Base-by-base conservation (phyloP, 1,284 basidiomycete species). In the Moniliella sp. region DNA sequence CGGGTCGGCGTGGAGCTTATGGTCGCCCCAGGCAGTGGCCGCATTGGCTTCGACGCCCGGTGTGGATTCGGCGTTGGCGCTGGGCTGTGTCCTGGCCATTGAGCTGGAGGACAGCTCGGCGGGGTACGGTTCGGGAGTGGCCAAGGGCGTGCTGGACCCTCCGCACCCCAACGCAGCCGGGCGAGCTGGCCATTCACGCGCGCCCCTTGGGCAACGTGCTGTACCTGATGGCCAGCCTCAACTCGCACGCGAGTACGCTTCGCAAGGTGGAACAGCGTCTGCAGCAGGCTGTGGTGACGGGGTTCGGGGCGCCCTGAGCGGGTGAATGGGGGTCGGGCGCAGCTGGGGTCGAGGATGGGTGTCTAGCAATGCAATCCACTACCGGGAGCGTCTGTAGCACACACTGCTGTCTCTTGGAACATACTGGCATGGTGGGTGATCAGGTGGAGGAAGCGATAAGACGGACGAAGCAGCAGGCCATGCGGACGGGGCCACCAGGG, bases 1-100 rank as follows among this genome's bases (percentile, higher is more conserved):
- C n/a, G n/a, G n/a, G n/a, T n/a, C n/a, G n/a, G n/a, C n/a, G 2
- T 93, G 82, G 81, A 84, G 80, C 48, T 71, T 93, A 51, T 97
- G 88, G 88, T 71, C 73, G 43, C 71, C 71, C 0, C 62, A 62
- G 0, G 83, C 84, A 46, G 69, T 91, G 5, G 55, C 68, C 17
- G 61, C 62, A 5, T 43, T 88, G 7, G 83, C 80, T 8, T 54
- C 57, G 13, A 52, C 71, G 16, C 57, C 64, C 3, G 51, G 56
- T 2, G 76, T 93, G 5, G 68, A 71, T 7, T 76, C 80, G 37
- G 70, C 69, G 2, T 84, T 91, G 79, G 68, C 82, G 1, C 65
- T 97, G 37, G 88, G 88, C 1, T 81, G 76, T 11, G 78, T 94
- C 1, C 66, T 94, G 12, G 73, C 75, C 1, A 70, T 97, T 51